Conservation (phyloP, 495 filamentous ascomycete species). For the Terfezia boudieri region DNA sequence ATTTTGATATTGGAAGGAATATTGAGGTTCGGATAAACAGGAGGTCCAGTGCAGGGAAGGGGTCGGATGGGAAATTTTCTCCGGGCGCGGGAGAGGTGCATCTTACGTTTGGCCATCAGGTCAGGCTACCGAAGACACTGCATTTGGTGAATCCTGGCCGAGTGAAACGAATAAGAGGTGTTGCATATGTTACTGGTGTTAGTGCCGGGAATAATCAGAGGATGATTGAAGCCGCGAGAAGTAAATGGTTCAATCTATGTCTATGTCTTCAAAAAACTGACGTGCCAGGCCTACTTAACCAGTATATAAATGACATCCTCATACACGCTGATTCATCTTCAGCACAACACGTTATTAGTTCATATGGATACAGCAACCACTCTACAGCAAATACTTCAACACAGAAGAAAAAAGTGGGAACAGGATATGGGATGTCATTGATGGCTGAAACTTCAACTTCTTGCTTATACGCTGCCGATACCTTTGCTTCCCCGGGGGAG, state of each 20-base stretch:
- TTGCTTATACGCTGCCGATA: slow-evolving; percentile 73
- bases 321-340: slow-evolving; percentile 51
- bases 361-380: slow-evolving; percentile 50
- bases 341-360: slow-evolving; percentile 25
- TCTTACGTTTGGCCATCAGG: slow-evolving; percentile 54
- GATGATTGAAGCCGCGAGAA: slow-evolving; percentile 79
- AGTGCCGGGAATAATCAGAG: slow-evolving; percentile 77
- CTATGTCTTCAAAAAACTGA: no score
- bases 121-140: slow-evolving; percentile 79
- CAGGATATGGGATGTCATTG: slow-evolving; percentile 76
- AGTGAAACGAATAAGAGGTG: slow-evolving; percentile 73
- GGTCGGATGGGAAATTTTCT: slow-evolving; percentile 48
- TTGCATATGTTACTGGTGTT: slow-evolving; percentile 79
- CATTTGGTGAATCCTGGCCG: slow-evolving; percentile 70
- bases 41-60: slow-evolving; percentile 49
- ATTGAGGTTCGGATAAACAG: slow-evolving; percentile 70
- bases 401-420: slow-evolving; percentile 41
- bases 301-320: slow-evolving; percentile 67
- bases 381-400: slow-evolving; percentile 38
- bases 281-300: slow-evolving; percentile 40
- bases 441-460: slow-evolving; percentile 72
- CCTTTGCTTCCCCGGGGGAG: slow-evolving; percentile 55
- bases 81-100: slow-evolving; percentile 67
- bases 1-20: slow-evolving; percentile 64
- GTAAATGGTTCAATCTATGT: slow-evolving; percentile 9